Base-by-base conservation (phyloP, 1,284 basidiomycete species). In the Mixia osmundae region DNA sequence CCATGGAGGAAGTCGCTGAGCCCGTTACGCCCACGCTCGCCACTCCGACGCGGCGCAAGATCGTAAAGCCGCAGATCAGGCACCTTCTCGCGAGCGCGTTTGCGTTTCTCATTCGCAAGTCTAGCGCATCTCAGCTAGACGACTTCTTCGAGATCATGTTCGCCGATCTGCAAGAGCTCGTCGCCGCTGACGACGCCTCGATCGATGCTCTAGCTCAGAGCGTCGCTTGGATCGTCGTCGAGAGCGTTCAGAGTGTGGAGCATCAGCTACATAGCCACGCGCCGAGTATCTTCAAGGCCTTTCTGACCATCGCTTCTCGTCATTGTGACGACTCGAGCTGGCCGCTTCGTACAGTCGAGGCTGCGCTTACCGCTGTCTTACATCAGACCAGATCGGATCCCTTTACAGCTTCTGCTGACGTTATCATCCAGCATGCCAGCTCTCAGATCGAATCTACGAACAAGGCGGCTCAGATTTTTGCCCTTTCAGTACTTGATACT, bases 61-160 rank as follows among this genome's bases (percentile, higher is more conserved):
- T n/a, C n/a, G n/a, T n/a, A n/a, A n/a, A 44, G 1, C 50, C 48
- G 5, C 48, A 50, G 22, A 48, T 49, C 0, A 45, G 48, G 12
- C 42, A 44, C 6, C 43, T 51, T 0, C 39, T 51, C n/a, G 47
- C 42, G 16, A 47, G 43, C 25, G 38, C 48, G 11, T 49, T 51
- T 36, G 41, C 48, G 5, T 47, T 41, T 41, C 40, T 51, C 33
- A 44, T 50, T 3, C 43, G 50, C 33, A 47, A 47, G 18, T 41
- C 44, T 11, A 25, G 38, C 12, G n/a, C 36, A 5, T 31, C 36
- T 10, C 22, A 30, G 16, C 22, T 42, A n/a, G 43, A 43, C 3
- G 34, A 28, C 10, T 30, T 51, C 5, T 30, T 41, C 21, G 25
- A 30, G 3, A 35, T 35, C n/a, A 26, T 44, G 27, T 22, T 47